Evolutionary conservation across 1,139 yeast species (phyloP), one percentile per base, ranked within the genome.

Genomic region (Debaryomycetaceae sp.): DNA sequence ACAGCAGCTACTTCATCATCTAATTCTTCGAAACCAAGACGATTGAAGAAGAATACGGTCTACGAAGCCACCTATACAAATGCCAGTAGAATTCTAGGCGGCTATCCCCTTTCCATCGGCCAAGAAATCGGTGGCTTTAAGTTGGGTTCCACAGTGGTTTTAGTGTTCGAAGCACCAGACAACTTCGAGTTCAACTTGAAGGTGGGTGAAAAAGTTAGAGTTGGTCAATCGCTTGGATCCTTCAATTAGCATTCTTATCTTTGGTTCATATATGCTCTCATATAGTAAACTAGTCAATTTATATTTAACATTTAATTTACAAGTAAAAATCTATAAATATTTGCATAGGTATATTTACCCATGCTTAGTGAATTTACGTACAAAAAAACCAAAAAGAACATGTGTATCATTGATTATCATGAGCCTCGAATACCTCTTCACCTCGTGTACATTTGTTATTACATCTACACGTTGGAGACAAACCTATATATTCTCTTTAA

Each of bases 81-180:
- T 41, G 95, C 96, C 6, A 83, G 92, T 46, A 70, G 77, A 37
- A 55, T 85, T n/a, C 70, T 91, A 36, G 87, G 91, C 5, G 99
- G 99, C 4, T 81, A 79, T 55, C 98, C 99, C 2, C 74, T 92
- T 44, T 70, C 79, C 18, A 89, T 87, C 62, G 98, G 98, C 32
- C 88, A 88, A 57, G 96, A 94, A 63, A 86, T 94, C 75, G 99
- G 99, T 35, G 98, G 98, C 0, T 94, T 94, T 64, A 87, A 87
- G 68, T 73, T 94, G 40, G 99, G 99, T 0, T 84, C 95, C 30
- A 94, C 99, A 0, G 95, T 94, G 22, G 98, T 94, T 14, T 73
- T 94, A 46, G 94, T 94, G 26, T 94, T 94, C 65, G 98, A 94
- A 63, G 98, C 98, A 1, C 98, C 98, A 30, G 74, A 73, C 41